Conservation (phyloP, 1,284 basidiomycete species). For the Clitocybe nebularis region DNA sequence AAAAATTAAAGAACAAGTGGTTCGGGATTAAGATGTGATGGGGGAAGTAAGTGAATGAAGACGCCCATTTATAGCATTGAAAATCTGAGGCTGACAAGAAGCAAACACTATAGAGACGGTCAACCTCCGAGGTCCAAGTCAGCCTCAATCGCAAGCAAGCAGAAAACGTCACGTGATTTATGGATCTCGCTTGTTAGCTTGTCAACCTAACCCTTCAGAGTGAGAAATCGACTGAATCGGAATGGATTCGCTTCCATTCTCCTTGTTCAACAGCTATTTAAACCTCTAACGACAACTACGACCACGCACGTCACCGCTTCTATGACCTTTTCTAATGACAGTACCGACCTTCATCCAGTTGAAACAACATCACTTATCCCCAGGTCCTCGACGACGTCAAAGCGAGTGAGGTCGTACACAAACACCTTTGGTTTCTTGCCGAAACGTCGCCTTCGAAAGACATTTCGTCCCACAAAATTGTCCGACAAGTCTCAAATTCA, state of each 20-base stretch:
- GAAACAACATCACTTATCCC: constrained; percentile 17
- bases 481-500: constrained; percentile 5
- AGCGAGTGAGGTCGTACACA: constrained; percentile 12
- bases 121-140: too few relatives aligned
- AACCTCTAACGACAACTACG: constrained; percentile 5
- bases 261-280: too few relatives aligned
- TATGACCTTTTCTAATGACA: neutral
- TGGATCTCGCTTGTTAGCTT: too few relatives aligned
- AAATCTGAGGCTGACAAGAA: too few relatives aligned
- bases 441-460: constrained; percentile 14
- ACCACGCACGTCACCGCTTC: neutral
- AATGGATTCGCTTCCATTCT: too few relatives aligned
- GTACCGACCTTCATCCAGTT: constrained; percentile 3
- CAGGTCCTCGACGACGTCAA: constrained; percentile 2
- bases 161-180: too few relatives aligned
- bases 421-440: constrained; percentile 6
- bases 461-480: constrained; percentile 4
- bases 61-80: neutral
- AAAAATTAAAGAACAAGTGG: too few relatives aligned
- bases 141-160: too few relatives aligned
- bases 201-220: too few relatives aligned
- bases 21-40: constrained; percentile 5
- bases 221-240: too few relatives aligned
- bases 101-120: too few relatives aligned
- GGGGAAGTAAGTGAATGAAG: neutral